phyloP scores from a whole-genome alignment of 805 yeast species.

The Candida verbasci region DNA sequence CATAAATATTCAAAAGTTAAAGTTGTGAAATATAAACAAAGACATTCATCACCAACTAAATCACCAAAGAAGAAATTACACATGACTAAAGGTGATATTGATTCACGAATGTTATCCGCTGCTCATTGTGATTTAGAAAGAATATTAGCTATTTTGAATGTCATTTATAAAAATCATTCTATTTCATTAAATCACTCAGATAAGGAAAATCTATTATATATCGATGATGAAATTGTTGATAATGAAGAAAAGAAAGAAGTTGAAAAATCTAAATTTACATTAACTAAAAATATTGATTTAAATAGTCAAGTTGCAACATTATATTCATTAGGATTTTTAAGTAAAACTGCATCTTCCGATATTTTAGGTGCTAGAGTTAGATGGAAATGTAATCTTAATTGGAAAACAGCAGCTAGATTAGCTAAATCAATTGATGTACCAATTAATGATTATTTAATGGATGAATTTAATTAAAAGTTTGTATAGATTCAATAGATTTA shows the following conservation, averaged over 20 bases:
- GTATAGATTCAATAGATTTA: constrained; percentile 17
- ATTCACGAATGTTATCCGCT: constrained; percentile 64
- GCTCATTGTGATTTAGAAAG: constrained; percentile 75
- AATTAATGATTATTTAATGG: constrained; percentile 52
- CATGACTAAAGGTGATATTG: constrained; percentile 42
- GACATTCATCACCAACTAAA: background rate
- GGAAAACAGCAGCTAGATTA: constrained; percentile 57
- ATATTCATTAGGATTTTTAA: constrained; percentile 47
- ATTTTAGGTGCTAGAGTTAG: constrained; percentile 62
- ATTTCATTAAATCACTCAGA: constrained; percentile 22
- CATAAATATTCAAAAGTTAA: constrained; percentile 62
- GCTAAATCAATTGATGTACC: constrained; percentile 65
- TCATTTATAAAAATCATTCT: constrained; percentile 50
- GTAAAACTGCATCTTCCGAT: constrained; percentile 43
- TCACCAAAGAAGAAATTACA: constrained; percentile 11
- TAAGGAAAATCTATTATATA: constrained; percentile 14
- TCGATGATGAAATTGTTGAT: constrained; percentile 32
- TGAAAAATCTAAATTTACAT: constrained; percentile 32
- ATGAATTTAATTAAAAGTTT: constrained; percentile 11
- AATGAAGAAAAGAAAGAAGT: constrained; percentile 27
- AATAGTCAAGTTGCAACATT: constrained; percentile 57
- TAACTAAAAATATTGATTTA: constrained; percentile 44
- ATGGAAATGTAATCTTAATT: constrained; percentile 76
- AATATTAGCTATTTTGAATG: constrained; percentile 70
- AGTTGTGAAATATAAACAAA: constrained; percentile 29